phyloP scores from a whole-genome alignment of 345 rosid genomes.

The Salix koriyanagi region DNA sequence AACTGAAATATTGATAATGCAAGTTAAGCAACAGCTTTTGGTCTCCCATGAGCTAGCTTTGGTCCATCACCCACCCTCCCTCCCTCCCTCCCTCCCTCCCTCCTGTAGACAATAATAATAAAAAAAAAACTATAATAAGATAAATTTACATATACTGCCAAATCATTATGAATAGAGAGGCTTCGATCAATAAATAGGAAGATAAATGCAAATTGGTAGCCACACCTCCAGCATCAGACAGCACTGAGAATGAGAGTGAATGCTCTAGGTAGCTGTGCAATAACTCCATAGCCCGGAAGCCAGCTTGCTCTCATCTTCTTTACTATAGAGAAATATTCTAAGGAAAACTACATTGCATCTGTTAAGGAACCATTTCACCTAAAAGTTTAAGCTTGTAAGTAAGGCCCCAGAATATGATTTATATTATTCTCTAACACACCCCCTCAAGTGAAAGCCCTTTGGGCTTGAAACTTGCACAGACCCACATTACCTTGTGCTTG shows the following conservation, averaged over 20 bases:
- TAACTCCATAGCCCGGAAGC: not conserved
- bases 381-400: too few relatives aligned
- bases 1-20: not conserved
- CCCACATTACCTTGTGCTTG: too few relatives aligned
- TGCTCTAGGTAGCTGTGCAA: not conserved
- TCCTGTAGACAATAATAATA: too few relatives aligned
- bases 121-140: too few relatives aligned
- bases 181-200: conserved; percentile 11
- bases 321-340: not conserved
- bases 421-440: too few relatives aligned
- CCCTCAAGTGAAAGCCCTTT: too few relatives aligned
- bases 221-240: conserved; percentile 6
- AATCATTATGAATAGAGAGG: not conserved
- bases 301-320: conserved; percentile 17
- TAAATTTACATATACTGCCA: not conserved
- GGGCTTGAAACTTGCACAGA: too few relatives aligned
- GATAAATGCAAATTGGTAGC: conserved; percentile 1
- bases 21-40: not conserved
- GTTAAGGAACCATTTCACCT: too few relatives aligned
- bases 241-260: not conserved
- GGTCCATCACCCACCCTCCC: not conserved
- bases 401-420: too few relatives aligned
- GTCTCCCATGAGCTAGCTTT: not conserved
- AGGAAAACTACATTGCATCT: not conserved
- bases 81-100: not conserved